Conservation (phyloP, 805 yeast genomes). For the Osmozyma mogii region DNA sequence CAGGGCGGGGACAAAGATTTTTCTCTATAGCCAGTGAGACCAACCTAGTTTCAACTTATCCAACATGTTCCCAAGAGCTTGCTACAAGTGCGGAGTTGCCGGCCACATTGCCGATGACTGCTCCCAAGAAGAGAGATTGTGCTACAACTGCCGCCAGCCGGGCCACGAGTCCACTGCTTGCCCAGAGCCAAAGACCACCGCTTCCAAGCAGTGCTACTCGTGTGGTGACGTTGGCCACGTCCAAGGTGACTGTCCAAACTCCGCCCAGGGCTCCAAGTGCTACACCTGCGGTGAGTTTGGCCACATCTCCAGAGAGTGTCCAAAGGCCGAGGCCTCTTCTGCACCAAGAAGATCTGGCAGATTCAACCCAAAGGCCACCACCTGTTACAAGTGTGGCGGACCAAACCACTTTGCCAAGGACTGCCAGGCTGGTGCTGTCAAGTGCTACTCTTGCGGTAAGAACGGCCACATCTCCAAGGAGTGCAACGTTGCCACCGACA, state of each 20-base stretch:
- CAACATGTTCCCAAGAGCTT: constrained; percentile 58
- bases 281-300: constrained; percentile 74
- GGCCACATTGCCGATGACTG: constrained; percentile 90
- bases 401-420: constrained; percentile 92
- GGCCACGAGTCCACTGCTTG: constrained; percentile 88
- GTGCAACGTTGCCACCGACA: constrained; percentile 48
- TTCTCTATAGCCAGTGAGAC: no score
- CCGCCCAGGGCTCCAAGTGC: constrained; percentile 64
- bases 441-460: constrained; percentile 91
- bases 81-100: constrained; percentile 87
- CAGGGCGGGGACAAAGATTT: constrained; percentile 2
- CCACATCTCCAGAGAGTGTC: constrained; percentile 75
- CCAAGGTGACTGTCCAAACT: constrained; percentile 72
- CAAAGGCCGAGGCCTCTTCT: constrained; percentile 31
- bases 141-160: constrained; percentile 88
- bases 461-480: constrained; percentile 85
- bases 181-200: constrained; percentile 79
- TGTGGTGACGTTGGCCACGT: constrained; percentile 90
- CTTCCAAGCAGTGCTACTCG: constrained; percentile 84
- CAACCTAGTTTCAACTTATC: constrained; percentile 7
- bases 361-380: constrained; percentile 32
- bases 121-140: constrained; percentile 73
- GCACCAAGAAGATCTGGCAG: constrained; percentile 14
- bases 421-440: constrained; percentile 63
- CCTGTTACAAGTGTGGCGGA: constrained; percentile 88